A percentile compares a stretch with the other conserved stretches of the same genome.
Evolutionary conservation across 1,139 yeast genomes (phyloP).

Genomic region (Saccharomycopsis crataegensis): DNA sequence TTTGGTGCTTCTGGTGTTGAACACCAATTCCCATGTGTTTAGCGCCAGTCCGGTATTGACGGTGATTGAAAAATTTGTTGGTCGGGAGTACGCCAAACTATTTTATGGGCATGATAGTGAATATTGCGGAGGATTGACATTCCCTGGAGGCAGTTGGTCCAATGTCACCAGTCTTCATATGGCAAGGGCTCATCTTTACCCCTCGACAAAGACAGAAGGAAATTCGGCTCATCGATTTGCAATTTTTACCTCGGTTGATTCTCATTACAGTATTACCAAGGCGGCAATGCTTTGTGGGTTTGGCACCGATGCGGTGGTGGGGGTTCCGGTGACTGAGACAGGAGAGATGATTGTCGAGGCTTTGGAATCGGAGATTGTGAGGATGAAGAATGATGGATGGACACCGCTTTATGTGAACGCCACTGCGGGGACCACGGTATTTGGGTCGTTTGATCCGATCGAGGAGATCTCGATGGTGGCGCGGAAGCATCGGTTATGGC

Average conservation of each 20-base stretch:
- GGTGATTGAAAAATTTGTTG: constrained; percentile 63
- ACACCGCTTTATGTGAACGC: constrained; percentile 74
- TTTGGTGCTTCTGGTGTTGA: constrained; percentile 57
- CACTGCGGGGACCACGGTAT: constrained; percentile 87
- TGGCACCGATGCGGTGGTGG: constrained; percentile 58
- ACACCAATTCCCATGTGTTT: constrained; percentile 81
- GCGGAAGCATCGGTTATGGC: constrained; percentile 51
- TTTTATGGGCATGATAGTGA: constrained; percentile 46
- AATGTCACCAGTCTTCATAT: constrained; percentile 74
- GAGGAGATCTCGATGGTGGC: constrained; percentile 48
- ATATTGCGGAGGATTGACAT: constrained; percentile 66
- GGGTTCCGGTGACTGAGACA: constrained; percentile 46
- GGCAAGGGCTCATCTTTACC: constrained; percentile 61
- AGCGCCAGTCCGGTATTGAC: constrained; percentile 82
- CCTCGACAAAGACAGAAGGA: constrained; percentile 64
- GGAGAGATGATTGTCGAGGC: constrained; percentile 52
- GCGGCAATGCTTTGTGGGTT: constrained; percentile 74
- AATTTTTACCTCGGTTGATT: constrained; percentile 61
- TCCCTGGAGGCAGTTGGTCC: constrained; percentile 86
- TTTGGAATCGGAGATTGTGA: constrained; percentile 39
- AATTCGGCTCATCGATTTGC: constrained; percentile 53
- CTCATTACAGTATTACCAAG: constrained; percentile 78
- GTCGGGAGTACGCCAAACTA: constrained; percentile 58
- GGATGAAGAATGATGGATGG: constrained; percentile 43
- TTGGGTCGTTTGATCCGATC: constrained; percentile 75